A percentile compares a stretch with the other conserved stretches of the same genome.
Evolutionary conservation across 2,329 filamentous ascomycete genomes (phyloP).

Genomic region (Fusarium longipes): DNA sequence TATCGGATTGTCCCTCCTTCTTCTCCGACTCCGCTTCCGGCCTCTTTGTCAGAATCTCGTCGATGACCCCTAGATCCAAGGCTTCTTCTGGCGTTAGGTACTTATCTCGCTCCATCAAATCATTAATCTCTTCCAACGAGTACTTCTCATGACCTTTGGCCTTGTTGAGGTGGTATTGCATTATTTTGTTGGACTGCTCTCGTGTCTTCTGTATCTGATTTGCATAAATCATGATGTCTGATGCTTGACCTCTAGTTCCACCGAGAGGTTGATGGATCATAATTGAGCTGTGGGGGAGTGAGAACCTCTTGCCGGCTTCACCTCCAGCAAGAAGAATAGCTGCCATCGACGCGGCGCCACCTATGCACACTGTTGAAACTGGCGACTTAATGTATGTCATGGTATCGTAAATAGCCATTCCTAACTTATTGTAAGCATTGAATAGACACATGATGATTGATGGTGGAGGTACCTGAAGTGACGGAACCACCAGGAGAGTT

Average conservation of each 20-base stretch:
- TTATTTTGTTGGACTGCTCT: slow-evolving; percentile 89
- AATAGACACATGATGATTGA: background rate
- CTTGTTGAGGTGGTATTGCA: slow-evolving; percentile 85
- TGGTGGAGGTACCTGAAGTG: slow-evolving; percentile 66
- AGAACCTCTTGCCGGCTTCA: slow-evolving; percentile 84
- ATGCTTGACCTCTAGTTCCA: slow-evolving; percentile 71
- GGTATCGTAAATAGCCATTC: slow-evolving; percentile 94
- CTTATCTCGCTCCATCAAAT: slow-evolving; percentile 96
- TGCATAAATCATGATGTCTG: slow-evolving; percentile 95
- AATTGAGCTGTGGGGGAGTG: slow-evolving; percentile 90
- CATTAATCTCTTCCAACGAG: slow-evolving; percentile 84
- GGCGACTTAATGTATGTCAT: slow-evolving; percentile 97
- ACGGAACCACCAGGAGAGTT: slow-evolving; percentile 96
- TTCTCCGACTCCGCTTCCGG: slow-evolving; percentile 54
- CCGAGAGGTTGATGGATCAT: slow-evolving; percentile 98
- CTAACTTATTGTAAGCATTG: slow-evolving; percentile 47
- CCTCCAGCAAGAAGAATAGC: slow-evolving; percentile 89
- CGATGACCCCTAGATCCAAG: slow-evolving; percentile 88
- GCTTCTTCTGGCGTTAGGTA: slow-evolving; percentile 93
- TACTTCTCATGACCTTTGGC: slow-evolving; percentile 80
- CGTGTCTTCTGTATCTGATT: slow-evolving; percentile 93
- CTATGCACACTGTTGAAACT: slow-evolving; percentile 94
- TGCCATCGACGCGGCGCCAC: slow-evolving; percentile 95
- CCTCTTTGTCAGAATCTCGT: slow-evolving; percentile 82
- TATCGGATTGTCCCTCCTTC: slow-evolving; percentile 32